Percentiles rank a stretch among this genome's conserved stretches.
These are phyloP conservation scores for Neonectria ditissima DNA, from an alignment of 2,329 filamentous ascomycete species.

Conservation along the genomic window DNA sequence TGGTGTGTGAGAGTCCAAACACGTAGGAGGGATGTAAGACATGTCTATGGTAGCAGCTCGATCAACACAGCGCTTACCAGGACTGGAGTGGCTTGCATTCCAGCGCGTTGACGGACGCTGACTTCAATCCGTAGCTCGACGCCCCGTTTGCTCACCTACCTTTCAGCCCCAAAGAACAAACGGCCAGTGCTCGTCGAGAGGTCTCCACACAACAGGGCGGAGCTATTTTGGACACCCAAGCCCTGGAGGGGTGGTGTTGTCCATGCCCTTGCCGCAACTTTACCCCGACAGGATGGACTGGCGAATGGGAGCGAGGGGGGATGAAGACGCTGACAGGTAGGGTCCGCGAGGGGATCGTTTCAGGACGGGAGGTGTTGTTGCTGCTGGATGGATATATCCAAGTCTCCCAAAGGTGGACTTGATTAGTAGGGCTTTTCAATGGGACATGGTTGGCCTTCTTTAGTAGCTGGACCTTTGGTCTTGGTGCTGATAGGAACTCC, in stretches of 20 bases:
- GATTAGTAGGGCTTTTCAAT: background rate
- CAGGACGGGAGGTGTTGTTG: background rate
- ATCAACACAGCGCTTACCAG: background rate
- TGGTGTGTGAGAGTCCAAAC: background rate
- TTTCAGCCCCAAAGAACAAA: background rate
- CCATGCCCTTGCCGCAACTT: too few species aligned
- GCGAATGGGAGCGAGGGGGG: conserved; percentile 13
- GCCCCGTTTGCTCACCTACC: background rate
- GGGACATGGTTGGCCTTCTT: background rate
- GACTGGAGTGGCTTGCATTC: conserved; percentile 5
- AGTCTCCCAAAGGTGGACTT: background rate
- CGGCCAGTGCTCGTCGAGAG: background rate
- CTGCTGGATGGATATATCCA: background rate
- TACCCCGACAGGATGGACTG: background rate
- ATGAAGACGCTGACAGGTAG: background rate
- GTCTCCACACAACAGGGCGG: conserved; percentile 1
- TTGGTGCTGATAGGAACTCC: background rate
- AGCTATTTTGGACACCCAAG: conserved; percentile 2
- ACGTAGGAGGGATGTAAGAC: too few species aligned
- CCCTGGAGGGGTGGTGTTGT: background rate
- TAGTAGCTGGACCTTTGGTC: background rate
- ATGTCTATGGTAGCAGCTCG: background rate
- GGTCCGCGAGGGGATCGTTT: too few species aligned
- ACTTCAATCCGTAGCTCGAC: background rate
- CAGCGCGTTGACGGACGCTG: background rate